These are phyloP conservation scores for Chlorella sorokiniana DNA, from an alignment of 139 green algal species.

Conservation along the genomic window DNA sequence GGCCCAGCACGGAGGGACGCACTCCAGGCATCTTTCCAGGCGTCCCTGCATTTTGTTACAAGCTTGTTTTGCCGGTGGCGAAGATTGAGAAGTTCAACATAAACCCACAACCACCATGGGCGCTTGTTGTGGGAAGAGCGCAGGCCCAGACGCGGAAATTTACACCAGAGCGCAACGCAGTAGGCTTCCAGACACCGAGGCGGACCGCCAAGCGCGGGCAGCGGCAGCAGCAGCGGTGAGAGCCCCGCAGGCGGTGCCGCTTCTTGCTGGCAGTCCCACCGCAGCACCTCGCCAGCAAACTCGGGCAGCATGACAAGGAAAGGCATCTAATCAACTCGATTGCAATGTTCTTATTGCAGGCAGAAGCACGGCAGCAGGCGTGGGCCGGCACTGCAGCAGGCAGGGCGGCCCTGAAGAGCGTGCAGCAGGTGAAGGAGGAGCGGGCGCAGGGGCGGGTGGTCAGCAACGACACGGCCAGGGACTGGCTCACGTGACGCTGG, in stretches of 20 bases:
- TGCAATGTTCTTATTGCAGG: neutral
- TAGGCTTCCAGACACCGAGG: constrained; percentile 33
- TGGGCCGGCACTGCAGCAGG: constrained; percentile 34
- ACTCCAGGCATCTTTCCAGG: too few species aligned
- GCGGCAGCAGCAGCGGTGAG: constrained; percentile 40
- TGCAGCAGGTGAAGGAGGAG: constrained; percentile 35
- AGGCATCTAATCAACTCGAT: too few species aligned
- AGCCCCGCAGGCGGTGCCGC: neutral
- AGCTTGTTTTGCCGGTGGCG: neutral
- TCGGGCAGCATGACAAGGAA: neutral
- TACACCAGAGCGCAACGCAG: constrained; percentile 20
- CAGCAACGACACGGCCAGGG: constrained; percentile 5
- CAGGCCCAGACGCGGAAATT: constrained; percentile 34
- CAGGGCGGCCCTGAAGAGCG: constrained; percentile 34
- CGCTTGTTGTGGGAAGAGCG: constrained; percentile 36
- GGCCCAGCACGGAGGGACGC: too few species aligned
- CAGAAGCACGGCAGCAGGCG: constrained; percentile 25
- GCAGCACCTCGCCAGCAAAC: neutral
- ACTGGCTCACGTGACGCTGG: constrained; percentile 32
- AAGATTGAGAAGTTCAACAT: too few species aligned
- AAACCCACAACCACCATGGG: constrained; percentile 33
- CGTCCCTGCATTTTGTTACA: neutral
- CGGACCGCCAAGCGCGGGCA: constrained; percentile 14
- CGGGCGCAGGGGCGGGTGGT: neutral
- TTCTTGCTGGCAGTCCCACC: neutral